Conservation (phyloP, 495 filamentous ascomycete species). For the Massariosphaeria phaeospora region DNA sequence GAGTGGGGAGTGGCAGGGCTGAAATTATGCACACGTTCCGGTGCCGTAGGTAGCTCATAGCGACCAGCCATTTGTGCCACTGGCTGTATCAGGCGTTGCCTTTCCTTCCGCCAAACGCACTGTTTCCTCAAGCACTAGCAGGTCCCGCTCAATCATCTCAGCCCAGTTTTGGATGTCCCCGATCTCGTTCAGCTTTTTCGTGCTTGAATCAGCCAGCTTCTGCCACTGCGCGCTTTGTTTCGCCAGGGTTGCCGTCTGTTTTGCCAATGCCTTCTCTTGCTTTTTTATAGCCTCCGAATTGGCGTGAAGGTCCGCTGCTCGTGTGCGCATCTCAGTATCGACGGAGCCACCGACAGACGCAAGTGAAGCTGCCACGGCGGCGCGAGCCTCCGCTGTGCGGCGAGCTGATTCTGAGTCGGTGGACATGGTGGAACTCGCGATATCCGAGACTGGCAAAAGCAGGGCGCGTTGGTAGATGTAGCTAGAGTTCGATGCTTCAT, state of each 20-base stretch:
- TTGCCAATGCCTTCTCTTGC: conserved; percentile 67
- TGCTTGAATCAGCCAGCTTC: conserved; percentile 62
- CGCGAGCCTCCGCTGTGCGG: conserved; percentile 61
- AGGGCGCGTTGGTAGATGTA: no score
- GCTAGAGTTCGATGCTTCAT: no score
- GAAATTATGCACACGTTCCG: no score
- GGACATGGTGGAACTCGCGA: conserved; percentile 25
- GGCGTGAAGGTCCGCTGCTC: conserved; percentile 67
- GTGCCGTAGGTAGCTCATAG: background rate
- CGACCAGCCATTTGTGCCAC: conserved; percentile 27
- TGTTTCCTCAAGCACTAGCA: conserved; percentile 83
- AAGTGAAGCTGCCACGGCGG: conserved; percentile 73
- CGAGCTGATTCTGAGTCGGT: conserved; percentile 25
- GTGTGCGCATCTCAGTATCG: conserved; percentile 63
- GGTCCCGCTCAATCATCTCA: conserved; percentile 88
- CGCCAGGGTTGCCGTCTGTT: conserved; percentile 59
- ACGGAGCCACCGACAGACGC: conserved; percentile 63
- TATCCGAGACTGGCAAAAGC: no score
- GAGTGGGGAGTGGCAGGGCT: no score
- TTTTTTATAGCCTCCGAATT: conserved; percentile 64
- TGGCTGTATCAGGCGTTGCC: conserved; percentile 24
- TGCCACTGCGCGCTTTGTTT: conserved; percentile 67
- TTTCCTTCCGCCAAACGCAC: conserved; percentile 58
- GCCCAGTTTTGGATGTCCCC: conserved; percentile 98
- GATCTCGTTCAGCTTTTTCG: conserved; percentile 78